Evolutionary conservation across 1,284 basidiomycete species (phyloP).

Genomic region (Trichosporon inkin): DNA sequence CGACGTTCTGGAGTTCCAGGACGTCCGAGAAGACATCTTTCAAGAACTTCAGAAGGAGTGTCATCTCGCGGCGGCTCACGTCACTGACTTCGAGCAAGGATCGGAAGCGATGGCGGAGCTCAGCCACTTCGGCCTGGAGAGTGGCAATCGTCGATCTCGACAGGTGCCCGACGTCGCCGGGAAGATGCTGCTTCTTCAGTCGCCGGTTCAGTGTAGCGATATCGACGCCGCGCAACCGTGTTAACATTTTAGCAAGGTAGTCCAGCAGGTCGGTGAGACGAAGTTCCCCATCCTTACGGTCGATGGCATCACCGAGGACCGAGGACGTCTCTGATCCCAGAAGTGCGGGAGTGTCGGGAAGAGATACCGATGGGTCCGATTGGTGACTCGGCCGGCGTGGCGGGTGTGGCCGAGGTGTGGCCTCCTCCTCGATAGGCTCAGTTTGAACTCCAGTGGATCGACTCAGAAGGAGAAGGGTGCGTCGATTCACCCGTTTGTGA

Average conservation of each 20-base stretch:
- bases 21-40: slow-evolving; percentile 81
- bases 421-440: slow-evolving; percentile 49
- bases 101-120: slow-evolving; percentile 71
- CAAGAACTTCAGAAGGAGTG: slow-evolving; percentile 75
- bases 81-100: slow-evolving; percentile 57
- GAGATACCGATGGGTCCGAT: slow-evolving; percentile 28
- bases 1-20: slow-evolving; percentile 70
- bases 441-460: slow-evolving; percentile 71
- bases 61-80: slow-evolving; percentile 77
- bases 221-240: slow-evolving; percentile 73
- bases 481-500: slow-evolving; percentile 34
- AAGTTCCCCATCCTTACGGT: background rate
- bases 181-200: slow-evolving; percentile 82
- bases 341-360: background rate
- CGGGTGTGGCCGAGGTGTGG: background rate
- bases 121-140: slow-evolving; percentile 67
- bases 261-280: slow-evolving; percentile 16
- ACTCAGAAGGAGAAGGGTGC: slow-evolving; percentile 59
- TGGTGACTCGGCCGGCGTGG: slow-evolving; percentile 22
- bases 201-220: slow-evolving; percentile 81
- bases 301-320: background rate
- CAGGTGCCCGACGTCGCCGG: slow-evolving; percentile 78
- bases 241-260: slow-evolving; percentile 64
- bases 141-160: slow-evolving; percentile 75
- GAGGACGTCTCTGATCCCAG: slow-evolving; percentile 1